phyloP scores from a whole-genome alignment of 2,329 filamentous ascomycete genomes.

The Aspergillus hortae region DNA sequence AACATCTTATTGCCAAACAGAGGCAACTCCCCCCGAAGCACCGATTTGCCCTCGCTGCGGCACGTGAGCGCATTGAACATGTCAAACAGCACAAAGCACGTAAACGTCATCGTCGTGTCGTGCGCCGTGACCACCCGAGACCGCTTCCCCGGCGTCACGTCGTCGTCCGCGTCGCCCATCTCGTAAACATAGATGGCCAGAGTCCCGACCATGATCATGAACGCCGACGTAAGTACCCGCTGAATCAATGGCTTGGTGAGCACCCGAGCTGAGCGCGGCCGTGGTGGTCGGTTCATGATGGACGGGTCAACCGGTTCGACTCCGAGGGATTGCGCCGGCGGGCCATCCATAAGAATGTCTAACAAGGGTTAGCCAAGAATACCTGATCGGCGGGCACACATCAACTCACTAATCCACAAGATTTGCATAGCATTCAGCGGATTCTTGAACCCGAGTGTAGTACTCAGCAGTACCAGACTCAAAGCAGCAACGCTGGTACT shows the following conservation, averaged over 20 bases:
- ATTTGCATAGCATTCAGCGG: slow-evolving; percentile 99
- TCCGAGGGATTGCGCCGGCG: slow-evolving; percentile 91
- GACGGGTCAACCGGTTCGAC: slow-evolving; percentile 93
- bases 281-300: slow-evolving; percentile 87
- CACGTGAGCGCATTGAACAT: slow-evolving; percentile 99
- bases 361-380: not conserved
- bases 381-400: too few relatives aligned
- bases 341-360: slow-evolving; percentile 99
- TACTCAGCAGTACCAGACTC: slow-evolving; percentile 87
- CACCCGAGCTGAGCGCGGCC: slow-evolving; percentile 81
- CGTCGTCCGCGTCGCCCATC: slow-evolving; percentile 68
- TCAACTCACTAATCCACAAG: slow-evolving; percentile 89
- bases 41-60: slow-evolving; percentile 83
- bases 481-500: slow-evolving; percentile 94
- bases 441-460: slow-evolving; percentile 87
- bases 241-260: slow-evolving; percentile 79
- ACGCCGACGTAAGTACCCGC: slow-evolving; percentile 80
- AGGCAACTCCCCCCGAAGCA: slow-evolving; percentile 80
- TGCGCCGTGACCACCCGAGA: slow-evolving; percentile 73
- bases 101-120: slow-evolving; percentile 99
- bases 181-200: slow-evolving; percentile 87
- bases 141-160: slow-evolving; percentile 34
- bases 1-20: slow-evolving; percentile 88
- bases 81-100: slow-evolving; percentile 97
- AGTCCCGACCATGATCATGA: slow-evolving; percentile 89